Evolutionary conservation across 1,284 basidiomycete genomes (phyloP).

Genomic region (Naganishia liquefaciens): DNA sequence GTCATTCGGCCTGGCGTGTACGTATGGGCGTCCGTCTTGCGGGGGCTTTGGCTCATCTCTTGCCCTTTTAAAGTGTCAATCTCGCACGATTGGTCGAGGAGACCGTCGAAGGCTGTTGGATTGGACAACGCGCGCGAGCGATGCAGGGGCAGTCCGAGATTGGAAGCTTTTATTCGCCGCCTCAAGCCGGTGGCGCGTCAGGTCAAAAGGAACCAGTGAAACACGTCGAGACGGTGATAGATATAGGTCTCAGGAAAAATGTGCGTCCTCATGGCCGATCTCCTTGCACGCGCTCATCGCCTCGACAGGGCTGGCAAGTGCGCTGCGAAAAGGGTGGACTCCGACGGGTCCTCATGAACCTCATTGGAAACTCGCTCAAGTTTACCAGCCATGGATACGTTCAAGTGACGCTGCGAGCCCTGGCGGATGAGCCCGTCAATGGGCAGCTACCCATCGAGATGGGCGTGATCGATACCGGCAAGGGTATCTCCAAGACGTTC

Average conservation of each 20-base stretch:
- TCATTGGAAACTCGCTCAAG: slow-evolving; percentile 92
- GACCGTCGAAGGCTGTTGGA: slow-evolving; percentile 92
- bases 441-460: slow-evolving; percentile 76
- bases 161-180: slow-evolving; percentile 86
- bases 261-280: slow-evolving; percentile 55
- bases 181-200: slow-evolving; percentile 35
- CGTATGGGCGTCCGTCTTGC: slow-evolving; percentile 53
- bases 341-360: slow-evolving; percentile 88
- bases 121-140: slow-evolving; percentile 81
- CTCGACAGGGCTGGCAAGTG: slow-evolving; percentile 74
- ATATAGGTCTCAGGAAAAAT: slow-evolving; percentile 71
- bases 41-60: not conserved
- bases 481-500: slow-evolving; percentile 87
- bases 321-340: slow-evolving; percentile 91
- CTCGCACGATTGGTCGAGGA: slow-evolving; percentile 89
- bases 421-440: slow-evolving; percentile 62
- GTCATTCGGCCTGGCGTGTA: slow-evolving; percentile 32
- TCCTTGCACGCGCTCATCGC: not conserved
- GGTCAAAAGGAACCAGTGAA: slow-evolving; percentile 39
- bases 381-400: slow-evolving; percentile 77
- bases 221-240: slow-evolving; percentile 74
- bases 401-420: slow-evolving; percentile 77
- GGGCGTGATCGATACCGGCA: slow-evolving; percentile 85
- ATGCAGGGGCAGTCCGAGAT: slow-evolving; percentile 70
- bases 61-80: slow-evolving; percentile 64